Conservation (phyloP, 331 rosid genomes). For the Malus hybrid region DNA sequence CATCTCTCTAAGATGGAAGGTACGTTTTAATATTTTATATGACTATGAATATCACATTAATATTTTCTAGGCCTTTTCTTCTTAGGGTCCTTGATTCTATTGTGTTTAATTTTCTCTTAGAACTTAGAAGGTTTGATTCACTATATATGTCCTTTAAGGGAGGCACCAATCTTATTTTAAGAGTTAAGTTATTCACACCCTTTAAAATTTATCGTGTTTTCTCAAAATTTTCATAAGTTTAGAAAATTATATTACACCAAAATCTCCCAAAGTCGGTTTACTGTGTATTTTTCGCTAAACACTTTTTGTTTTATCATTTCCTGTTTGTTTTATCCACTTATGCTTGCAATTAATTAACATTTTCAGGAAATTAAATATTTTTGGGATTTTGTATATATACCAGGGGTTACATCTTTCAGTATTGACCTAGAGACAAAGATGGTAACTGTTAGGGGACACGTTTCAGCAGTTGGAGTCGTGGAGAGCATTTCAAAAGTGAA, state of each 20-base stretch:
- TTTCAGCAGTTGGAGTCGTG: conserved; percentile 63
- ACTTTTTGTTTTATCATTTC: too few species aligned
- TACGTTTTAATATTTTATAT: neutral
- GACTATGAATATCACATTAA: neutral
- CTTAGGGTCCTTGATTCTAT: neutral
- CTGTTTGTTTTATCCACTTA: too few species aligned
- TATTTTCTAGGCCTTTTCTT: neutral
- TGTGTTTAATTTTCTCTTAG: too few species aligned
- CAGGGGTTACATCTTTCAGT: conserved; percentile 85
- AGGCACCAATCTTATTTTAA: too few species aligned
- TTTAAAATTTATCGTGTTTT: too few species aligned
- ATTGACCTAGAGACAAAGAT: conserved; percentile 72
- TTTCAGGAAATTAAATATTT: too few species aligned
- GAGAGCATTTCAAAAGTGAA: conserved; percentile 89
- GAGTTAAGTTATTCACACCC: neutral
- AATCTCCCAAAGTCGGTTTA: neutral
- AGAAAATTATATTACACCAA: neutral
- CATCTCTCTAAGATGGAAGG: conserved; percentile 96
- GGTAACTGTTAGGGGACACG: conserved; percentile 91
- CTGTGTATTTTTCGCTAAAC: neutral
- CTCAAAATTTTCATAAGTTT: too few species aligned
- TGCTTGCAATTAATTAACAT: too few species aligned
- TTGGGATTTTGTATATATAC: neutral
- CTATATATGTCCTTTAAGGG: too few species aligned
- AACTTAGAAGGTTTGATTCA: neutral